Base-by-base conservation (phyloP, 2,329 filamentous ascomycete species). In the Waltergamsia citrina region DNA sequence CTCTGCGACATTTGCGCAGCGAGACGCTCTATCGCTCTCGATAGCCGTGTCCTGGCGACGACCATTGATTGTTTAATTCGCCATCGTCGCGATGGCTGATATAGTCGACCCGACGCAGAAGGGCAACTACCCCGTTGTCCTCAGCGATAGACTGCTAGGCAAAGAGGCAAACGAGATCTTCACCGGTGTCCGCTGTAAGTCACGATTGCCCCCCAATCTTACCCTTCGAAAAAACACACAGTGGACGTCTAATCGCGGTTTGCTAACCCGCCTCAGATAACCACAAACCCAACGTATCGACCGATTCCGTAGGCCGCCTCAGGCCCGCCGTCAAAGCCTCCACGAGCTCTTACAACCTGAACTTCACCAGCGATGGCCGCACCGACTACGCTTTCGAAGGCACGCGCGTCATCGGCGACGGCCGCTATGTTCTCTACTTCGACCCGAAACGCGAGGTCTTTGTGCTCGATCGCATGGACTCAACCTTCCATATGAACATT, bases 401-500 rank as follows among this genome's bases (percentile, higher is more conserved):
- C 38, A 67, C 65, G 3, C 67, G 77, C 34, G 68, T 67, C 35
- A 68, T 64, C 17, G 67, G 69, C 38, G 65, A 71, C 37, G 65
- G 62, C 36, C 69, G 78, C 50, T 79, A 74, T 48, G 71, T 79
- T 24, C 69, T 94, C 33, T 72, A 90, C 38, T 92, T 90, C 50
- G 84, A 94, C 54, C 69, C 80, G 7, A 63, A 68, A 14, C 77
- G 75, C 34, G 77, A 90, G 49, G 80, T 72, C 36, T 92, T 92
- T 44, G 77, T 92, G 19, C 69, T 95, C 35, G 86, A 95, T 60
- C 78, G 77, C 33, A 65, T 95, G 35, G 76, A 85, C 51, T 81
- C 79, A n/a, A 78, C 79, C 25, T 82, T 94, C 58, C 80, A 85
- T 49, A 88, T 94, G 80, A 95, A 94, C 55, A 61, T 94, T 35